phyloP scores from a whole-genome alignment of 768 basidiomycete genomes.

The Boletus pseudopeckii region DNA sequence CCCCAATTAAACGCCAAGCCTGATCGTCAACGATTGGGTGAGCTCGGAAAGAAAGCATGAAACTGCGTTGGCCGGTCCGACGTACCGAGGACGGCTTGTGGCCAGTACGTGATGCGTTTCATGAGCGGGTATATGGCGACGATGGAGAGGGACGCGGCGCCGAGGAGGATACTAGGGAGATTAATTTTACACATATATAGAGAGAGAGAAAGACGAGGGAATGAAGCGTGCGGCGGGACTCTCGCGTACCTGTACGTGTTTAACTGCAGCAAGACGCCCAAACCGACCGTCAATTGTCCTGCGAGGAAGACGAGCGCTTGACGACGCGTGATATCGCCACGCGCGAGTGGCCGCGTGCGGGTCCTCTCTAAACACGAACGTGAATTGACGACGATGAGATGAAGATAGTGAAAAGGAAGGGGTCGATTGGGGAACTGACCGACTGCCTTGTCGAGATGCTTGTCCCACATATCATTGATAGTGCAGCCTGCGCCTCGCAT shows the following conservation, averaged over 20 bases:
- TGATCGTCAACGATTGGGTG: slow-evolving; percentile 25
- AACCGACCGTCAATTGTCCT: slow-evolving; percentile 73
- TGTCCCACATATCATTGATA: slow-evolving; percentile 99
- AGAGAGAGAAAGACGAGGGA: too few species aligned
- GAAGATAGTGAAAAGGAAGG: too few species aligned
- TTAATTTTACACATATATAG: not conserved
- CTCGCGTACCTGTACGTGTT: slow-evolving; percentile 84
- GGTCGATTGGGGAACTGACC: slow-evolving; percentile 42
- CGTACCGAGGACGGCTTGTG: slow-evolving; percentile 90
- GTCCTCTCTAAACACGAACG: slow-evolving; percentile 64
- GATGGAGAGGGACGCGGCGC: slow-evolving; percentile 84
- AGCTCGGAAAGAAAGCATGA: not conserved
- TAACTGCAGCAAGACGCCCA: slow-evolving; percentile 83
- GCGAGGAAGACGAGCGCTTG: slow-evolving; percentile 84
- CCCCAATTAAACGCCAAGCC: slow-evolving; percentile 99
- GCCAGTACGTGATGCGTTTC: slow-evolving; percentile 97
- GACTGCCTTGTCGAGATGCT: slow-evolving; percentile 85
- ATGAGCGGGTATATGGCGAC: slow-evolving; percentile 92
- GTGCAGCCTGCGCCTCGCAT: slow-evolving; percentile 99
- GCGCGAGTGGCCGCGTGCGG: slow-evolving; percentile 80
- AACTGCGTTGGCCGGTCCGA: not conserved
- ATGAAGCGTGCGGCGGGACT: not conserved
- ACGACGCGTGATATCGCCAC: slow-evolving; percentile 68
- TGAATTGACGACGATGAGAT: not conserved
- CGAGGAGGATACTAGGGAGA: slow-evolving; percentile 71